phyloP scores from a whole-genome alignment of 139 green algal species.

The Zygnema cylindricum region DNA sequence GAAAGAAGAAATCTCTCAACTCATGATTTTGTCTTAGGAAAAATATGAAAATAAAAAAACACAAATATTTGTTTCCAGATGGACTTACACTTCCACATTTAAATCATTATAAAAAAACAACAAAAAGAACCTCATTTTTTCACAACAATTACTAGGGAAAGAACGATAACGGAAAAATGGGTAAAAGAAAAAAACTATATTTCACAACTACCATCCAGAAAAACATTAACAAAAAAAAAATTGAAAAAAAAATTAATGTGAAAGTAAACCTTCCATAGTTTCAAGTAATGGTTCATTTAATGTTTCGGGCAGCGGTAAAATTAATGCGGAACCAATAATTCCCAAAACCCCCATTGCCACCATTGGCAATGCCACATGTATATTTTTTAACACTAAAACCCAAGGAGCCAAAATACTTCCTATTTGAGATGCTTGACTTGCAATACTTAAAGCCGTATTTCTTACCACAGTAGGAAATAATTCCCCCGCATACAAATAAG shows the following conservation, averaged over 20 bases:
- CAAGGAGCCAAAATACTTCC: slow-evolving; percentile 37
- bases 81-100: too few relatives aligned
- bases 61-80: too few relatives aligned
- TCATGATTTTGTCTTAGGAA: too few relatives aligned
- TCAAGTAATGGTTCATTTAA: slow-evolving; percentile 31
- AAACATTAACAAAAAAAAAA: too few relatives aligned
- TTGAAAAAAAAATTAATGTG: not conserved
- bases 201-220: not conserved
- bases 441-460: slow-evolving; percentile 42
- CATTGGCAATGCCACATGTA: not conserved
- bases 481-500: slow-evolving; percentile 51
- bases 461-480: slow-evolving; percentile 45
- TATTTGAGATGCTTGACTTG: slow-evolving; percentile 39
- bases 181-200: too few relatives aligned
- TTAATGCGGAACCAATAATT: not conserved
- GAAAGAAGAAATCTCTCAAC: too few relatives aligned
- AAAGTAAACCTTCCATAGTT: slow-evolving; percentile 18
- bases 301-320: slow-evolving; percentile 25
- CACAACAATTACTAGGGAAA: too few relatives aligned
- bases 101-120: too few relatives aligned
- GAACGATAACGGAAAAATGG: too few relatives aligned
- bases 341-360: not conserved
- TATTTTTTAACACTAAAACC: not conserved
- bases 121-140: too few relatives aligned
- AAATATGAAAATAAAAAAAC: too few relatives aligned